These are phyloP conservation scores for Cercospora canescens DNA, from an alignment of 2,329 filamentous ascomycete genomes.

Conservation along the genomic window DNA sequence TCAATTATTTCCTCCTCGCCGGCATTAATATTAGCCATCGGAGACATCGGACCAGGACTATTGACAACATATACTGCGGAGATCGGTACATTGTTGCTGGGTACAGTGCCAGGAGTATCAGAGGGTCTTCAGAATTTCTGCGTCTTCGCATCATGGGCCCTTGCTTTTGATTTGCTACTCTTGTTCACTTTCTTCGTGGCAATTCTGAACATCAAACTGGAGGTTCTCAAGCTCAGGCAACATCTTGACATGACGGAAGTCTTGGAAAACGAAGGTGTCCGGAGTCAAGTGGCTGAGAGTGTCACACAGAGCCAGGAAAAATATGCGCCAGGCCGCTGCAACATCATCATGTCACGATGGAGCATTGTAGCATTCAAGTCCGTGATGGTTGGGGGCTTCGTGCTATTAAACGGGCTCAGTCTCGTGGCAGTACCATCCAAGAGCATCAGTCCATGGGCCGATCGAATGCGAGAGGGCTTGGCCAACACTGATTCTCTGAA, in stretches of 20 bases:
- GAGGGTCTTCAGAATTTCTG: slow-evolving; percentile 96
- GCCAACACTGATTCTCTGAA: slow-evolving; percentile 42
- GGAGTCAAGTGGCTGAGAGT: slow-evolving; percentile 84
- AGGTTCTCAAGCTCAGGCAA: slow-evolving; percentile 97
- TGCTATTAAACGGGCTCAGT: slow-evolving; percentile 88
- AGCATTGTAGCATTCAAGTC: slow-evolving; percentile 97
- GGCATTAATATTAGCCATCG: slow-evolving; percentile 85
- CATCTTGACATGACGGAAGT: slow-evolving; percentile 90
- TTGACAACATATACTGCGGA: slow-evolving; percentile 91
- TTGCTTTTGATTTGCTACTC: slow-evolving; percentile 92
- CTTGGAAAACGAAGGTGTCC: slow-evolving; percentile 94
- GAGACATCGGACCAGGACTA: slow-evolving; percentile 89
- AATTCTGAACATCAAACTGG: slow-evolving; percentile 96
- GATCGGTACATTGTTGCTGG: slow-evolving; percentile 78
- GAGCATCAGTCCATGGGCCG: background rate
- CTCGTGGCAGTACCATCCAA: slow-evolving; percentile 85
- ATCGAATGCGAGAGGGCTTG: slow-evolving; percentile 45
- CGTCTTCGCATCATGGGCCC: slow-evolving; percentile 94
- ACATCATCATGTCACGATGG: slow-evolving; percentile 79
- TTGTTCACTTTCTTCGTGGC: slow-evolving; percentile 98
- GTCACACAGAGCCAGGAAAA: slow-evolving; percentile 74
- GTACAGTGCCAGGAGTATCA: slow-evolving; percentile 91
- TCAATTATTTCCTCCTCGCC: slow-evolving; percentile 65
- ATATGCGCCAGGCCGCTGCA: slow-evolving; percentile 71
- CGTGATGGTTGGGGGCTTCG: slow-evolving; percentile 89